Evolutionary conservation across 208 protist genomes (phyloP).

Genomic region (Wallacemonas collosoma): DNA sequence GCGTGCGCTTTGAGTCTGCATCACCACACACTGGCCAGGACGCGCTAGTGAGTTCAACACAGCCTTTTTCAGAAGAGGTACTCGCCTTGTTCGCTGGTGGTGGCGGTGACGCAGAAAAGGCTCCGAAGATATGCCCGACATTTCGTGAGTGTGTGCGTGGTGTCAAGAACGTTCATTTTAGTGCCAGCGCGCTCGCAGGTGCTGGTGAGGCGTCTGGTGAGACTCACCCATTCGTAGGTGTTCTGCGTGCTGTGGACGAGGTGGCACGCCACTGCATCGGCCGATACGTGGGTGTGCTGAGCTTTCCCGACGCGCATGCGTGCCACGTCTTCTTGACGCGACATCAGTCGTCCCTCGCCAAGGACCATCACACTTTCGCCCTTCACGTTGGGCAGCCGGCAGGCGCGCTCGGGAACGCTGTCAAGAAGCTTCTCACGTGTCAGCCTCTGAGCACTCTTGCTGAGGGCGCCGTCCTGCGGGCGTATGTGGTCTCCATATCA

Average conservation of each 20-base stretch:
- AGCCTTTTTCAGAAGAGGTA: conserved; percentile 27
- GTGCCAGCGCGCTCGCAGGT: conserved; percentile 26
- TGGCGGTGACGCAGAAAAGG: neutral
- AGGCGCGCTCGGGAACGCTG: conserved; percentile 20
- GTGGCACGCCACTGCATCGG: conserved; percentile 46
- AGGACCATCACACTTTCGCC: conserved; percentile 40
- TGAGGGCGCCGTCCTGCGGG: conserved; percentile 51
- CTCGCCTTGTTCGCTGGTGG: neutral
- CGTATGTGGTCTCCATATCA: conserved; percentile 55
- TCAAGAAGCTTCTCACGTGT: conserved; percentile 34
- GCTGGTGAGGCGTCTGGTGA: conserved; percentile 5
- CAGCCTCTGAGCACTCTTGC: conserved; percentile 22
- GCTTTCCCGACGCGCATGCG: conserved; percentile 43
- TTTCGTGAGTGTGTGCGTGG: conserved; percentile 14
- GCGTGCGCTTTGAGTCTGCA: conserved; percentile 42
- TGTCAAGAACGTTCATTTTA: conserved; percentile 18
- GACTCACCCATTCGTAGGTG: conserved; percentile 11
- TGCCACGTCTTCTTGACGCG: conserved; percentile 53
- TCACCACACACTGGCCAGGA: conserved; percentile 41
- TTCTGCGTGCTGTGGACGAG: conserved; percentile 20
- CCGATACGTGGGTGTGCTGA: conserved; percentile 43
- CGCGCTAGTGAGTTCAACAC: conserved; percentile 47
- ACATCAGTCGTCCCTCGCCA: conserved; percentile 45
- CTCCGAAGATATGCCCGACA: neutral
- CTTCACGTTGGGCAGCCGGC: conserved; percentile 38